Base-by-base conservation (phyloP, 2,329 filamentous ascomycete species). In the Dactylellina leptospora region DNA sequence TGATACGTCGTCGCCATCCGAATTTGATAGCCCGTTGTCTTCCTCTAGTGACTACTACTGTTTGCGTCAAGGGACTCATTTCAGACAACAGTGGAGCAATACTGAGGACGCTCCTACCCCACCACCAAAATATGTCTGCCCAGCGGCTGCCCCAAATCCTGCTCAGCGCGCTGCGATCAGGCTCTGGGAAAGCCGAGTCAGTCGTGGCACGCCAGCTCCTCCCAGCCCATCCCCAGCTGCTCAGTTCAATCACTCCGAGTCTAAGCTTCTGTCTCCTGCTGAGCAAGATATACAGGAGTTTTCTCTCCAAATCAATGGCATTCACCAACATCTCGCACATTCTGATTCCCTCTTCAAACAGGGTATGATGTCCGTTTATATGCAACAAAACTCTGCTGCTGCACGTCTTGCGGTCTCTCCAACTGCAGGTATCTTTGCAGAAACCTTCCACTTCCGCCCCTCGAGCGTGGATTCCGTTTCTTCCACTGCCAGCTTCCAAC, bases 291-390 rank as follows among this genome's bases (percentile, higher is more conserved):
- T 73, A n/a, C 51, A 68, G 25, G 69, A 66, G 36, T 63, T 73
- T 18, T 68, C 69, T 11, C 36, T 3, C 4, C 69, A 73, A 20
- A 73, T 73, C 55, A 73, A 56, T 51, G 61, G 68, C 16, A 66
- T 73, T n/a, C 69, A 73, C 27, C 45, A 66, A 30, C 47, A 68
- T 20, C 60, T 73, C 25, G 69, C 69, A n/a, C 55, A 53, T 22
- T 73, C 69, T 8, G 69, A 73, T 3, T 62, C 47, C 5, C 25
- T 73, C 16, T 73, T 73, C 48, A 73, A 73, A 5, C 60, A 62
- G n/a, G 69, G 69, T 16, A 73, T 73, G 69, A 56, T 73, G 47
- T 73, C 60, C 13, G 69, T 73, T 0, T 73, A 73, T 18, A 68
- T 73, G 61, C 69, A 73, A 56, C 69, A 73, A 18, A 73, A 73